These are phyloP conservation scores for Arbutus unedo DNA, from an alignment of 148 eudicot species.

Conservation along the genomic window DNA sequence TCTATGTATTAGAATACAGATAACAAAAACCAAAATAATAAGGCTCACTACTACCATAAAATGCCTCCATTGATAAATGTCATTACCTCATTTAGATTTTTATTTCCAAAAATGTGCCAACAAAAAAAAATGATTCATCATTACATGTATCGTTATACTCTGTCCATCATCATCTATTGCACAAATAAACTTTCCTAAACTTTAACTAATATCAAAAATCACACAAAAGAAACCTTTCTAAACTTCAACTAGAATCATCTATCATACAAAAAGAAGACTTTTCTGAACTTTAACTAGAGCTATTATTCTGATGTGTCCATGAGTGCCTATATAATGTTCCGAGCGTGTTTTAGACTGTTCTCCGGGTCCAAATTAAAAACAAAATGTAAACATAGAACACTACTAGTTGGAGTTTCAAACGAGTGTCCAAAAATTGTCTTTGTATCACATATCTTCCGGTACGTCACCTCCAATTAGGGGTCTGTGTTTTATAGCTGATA, in stretches of 20 bases:
- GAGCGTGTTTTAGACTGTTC: neutral
- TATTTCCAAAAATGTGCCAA: neutral
- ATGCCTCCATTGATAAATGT: neutral
- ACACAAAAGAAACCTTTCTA: neutral
- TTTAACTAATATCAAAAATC: neutral
- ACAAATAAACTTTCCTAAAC: neutral
- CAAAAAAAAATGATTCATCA: neutral
- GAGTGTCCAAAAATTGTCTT: neutral
- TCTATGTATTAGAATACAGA: neutral
- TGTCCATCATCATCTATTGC: neutral
- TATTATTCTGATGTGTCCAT: neutral
- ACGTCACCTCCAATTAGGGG: neutral
- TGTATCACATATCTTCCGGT: neutral
- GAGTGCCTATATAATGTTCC: neutral
- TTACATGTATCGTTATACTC: neutral
- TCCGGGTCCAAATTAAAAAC: neutral
- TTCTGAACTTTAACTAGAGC: neutral
- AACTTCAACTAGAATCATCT: neutral
- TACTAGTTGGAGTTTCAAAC: neutral
- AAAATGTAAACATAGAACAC: neutral
- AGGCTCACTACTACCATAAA: neutral
- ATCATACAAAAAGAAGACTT: neutral
- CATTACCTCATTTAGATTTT: neutral
- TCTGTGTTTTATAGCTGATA: neutral
- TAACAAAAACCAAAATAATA: neutral